phyloP scores from a whole-genome alignment of 225 moss, liverwort and hornwort genomes.

The Marchantia polymorpha region DNA sequence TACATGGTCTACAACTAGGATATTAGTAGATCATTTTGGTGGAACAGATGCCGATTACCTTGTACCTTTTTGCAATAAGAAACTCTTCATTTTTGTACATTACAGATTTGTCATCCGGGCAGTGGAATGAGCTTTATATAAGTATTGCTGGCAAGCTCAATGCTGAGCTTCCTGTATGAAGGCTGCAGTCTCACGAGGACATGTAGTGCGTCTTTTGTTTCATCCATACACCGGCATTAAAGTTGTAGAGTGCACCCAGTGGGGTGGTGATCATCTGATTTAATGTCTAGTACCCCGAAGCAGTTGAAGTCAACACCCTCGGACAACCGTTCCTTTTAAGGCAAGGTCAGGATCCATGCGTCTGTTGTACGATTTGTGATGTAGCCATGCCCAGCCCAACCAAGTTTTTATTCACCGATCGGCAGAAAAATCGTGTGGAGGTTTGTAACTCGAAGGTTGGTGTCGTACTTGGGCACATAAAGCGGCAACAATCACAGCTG shows the following conservation, averaged over 20 bases:
- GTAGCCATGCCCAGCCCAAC: neutral
- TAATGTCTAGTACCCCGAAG: neutral
- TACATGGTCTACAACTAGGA: slow-evolving; percentile 91
- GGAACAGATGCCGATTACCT: neutral
- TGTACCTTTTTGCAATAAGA: neutral
- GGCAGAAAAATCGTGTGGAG: neutral
- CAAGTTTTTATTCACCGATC: neutral
- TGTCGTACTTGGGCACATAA: neutral
- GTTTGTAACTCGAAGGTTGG: neutral
- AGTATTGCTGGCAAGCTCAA: neutral
- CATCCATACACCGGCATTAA: neutral
- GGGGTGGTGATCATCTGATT: neutral
- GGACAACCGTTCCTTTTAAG: neutral
- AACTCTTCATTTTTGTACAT: slow-evolving; percentile 28
- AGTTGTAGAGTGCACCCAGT: neutral
- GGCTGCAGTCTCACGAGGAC: neutral
- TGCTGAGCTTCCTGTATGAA: neutral
- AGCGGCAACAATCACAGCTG: neutral
- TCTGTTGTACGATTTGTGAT: neutral
- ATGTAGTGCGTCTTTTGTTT: neutral
- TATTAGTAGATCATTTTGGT: neutral
- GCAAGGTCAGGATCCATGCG: neutral
- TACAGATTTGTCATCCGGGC: neutral
- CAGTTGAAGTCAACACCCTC: neutral
- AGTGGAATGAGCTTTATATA: neutral